Evolutionary conservation across 805 yeast genomes (phyloP).

Genomic region (Ogataea pini): DNA sequence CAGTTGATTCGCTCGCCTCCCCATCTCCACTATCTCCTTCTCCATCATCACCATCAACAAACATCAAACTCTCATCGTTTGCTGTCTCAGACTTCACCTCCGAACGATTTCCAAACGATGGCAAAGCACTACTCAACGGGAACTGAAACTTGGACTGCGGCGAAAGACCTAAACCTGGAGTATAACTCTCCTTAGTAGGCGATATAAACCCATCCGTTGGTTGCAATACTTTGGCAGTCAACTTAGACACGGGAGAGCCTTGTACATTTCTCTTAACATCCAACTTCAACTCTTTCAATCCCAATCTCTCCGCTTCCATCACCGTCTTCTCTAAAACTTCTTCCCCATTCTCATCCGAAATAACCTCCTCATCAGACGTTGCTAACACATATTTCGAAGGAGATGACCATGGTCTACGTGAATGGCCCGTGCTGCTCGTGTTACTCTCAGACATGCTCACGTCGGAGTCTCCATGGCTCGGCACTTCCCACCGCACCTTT

Average conservation of each 20-base stretch:
- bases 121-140: slow-evolving; percentile 11
- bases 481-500: slow-evolving; percentile 50
- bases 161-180: slow-evolving; percentile 16
- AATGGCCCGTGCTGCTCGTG: neutral
- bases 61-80: slow-evolving; percentile 17
- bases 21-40: no score
- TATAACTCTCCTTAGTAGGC: slow-evolving; percentile 9
- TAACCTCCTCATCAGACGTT: neutral
- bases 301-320: neutral
- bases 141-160: slow-evolving; percentile 16
- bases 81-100: no score
- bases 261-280: neutral
- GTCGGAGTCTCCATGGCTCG: slow-evolving; percentile 26
- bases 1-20: no score
- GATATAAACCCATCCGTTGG: slow-evolving; percentile 10
- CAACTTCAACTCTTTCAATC: slow-evolving; percentile 8
- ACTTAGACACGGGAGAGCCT: slow-evolving; percentile 4
- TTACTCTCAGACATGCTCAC: slow-evolving; percentile 20
- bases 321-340: neutral
- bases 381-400: slow-evolving; percentile 6
- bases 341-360: neutral
- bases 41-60: no score
- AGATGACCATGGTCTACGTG: neutral
- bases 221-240: slow-evolving; percentile 19
- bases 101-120: neutral